Evolutionary conservation across 2,329 filamentous ascomycete genomes (phyloP), one percentile per base, ranked within the genome.

Genomic region (Cordyceps sp.): DNA sequence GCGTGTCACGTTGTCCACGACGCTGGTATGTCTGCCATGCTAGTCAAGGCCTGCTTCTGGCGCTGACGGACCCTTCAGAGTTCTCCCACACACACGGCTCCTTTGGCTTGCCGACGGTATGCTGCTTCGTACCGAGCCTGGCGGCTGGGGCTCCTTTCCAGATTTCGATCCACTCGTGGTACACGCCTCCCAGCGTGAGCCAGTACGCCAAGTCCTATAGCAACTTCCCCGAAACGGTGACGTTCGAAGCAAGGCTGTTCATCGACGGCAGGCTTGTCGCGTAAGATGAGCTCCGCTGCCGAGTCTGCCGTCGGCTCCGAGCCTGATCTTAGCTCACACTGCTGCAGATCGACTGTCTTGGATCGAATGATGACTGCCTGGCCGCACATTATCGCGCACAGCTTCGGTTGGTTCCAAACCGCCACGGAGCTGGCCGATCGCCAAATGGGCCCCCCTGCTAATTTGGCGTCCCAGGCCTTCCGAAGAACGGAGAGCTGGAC

Each of bases 81-180:
- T 66, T 69, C 30, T 58, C 61, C 18, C 64, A 66, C 36, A 50
- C 61, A 12, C 59, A 64, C 29, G 59, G 59, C 25, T 55, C 61
- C 13, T 52, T 55, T 32, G 56, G 61, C 10, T 44, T 80, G n/a
- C 78, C 78, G 2, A 71, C 71, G 10, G 61, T 86, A 43, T 79
- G 74, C 13, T 74, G 70, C 38, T 88, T 83, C 47, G 62, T 84
- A 28, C 74, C 79, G 2, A 78, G 73, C 36, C 58, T 84, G 9
- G 44, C 60, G 4, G 48, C 57, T 1, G 69, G 69, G 17, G 58
- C 58, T 19, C 61, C 69, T 0, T 86, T 85, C 50, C 69, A 74
- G 38, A 63, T 86, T 31, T 86, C 81, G 3, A 62, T 88, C 30
- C 80, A 86, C 53, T 75, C 67, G 36, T 88, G 81, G 81, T 64